phyloP scores from a whole-genome alignment of 2,329 filamentous ascomycete genomes.

The Fusarium miscanthi region DNA sequence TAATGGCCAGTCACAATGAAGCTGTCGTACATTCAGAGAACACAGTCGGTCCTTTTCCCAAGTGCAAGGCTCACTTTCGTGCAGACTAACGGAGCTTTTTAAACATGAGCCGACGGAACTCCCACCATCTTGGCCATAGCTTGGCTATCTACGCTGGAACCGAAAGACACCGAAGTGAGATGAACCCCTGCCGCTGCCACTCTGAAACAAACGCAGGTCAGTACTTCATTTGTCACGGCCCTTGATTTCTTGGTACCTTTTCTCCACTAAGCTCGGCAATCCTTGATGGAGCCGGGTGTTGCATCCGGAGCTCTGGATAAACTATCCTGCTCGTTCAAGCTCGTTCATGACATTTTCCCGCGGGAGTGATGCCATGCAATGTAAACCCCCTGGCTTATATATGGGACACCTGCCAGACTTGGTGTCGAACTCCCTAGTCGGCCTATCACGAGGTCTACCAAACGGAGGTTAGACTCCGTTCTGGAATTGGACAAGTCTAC shows the following conservation, averaged over 20 bases:
- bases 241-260: neutral
- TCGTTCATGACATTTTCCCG: neutral
- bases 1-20: neutral
- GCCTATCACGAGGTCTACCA: neutral
- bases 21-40: neutral
- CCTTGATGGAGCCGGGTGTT: neutral
- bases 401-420: neutral
- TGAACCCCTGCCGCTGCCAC: neutral
- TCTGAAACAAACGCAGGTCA: conserved; percentile 2
- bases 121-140: neutral
- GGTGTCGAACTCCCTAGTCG: neutral
- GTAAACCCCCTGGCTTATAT: neutral
- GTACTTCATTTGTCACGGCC: neutral
- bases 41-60: conserved; percentile 16
- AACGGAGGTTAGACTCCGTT: conserved; percentile 16
- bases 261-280: neutral
- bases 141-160: neutral
- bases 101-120: conserved; percentile 10
- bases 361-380: neutral
- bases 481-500: conserved; percentile 6
- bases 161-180: neutral
- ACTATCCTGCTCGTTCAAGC: neutral
- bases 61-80: neutral
- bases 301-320: neutral
- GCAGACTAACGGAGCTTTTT: neutral